Percentiles rank a stretch among this genome's conserved stretches.
phyloP scores from a whole-genome alignment of 352 stramenopile genomes.

The Aphanomyces astaci region DNA sequence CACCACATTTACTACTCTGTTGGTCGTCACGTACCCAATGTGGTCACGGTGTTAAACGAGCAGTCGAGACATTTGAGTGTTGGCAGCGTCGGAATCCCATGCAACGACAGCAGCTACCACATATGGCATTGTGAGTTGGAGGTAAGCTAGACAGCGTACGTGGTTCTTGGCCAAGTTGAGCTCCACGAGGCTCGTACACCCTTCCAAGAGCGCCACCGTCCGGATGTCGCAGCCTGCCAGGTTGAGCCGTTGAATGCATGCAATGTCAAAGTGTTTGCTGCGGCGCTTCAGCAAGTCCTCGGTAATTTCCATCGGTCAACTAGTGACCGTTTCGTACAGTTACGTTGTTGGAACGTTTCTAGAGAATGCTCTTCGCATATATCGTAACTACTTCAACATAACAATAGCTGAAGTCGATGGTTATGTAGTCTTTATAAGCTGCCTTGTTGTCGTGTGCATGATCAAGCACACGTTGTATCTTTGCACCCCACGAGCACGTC shows the following conservation, averaged over 20 bases:
- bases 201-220: conserved; percentile 34
- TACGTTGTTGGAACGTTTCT: no score
- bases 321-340: neutral
- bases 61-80: conserved; percentile 42
- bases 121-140: neutral
- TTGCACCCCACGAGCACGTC: conserved; percentile 64
- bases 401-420: no score
- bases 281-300: conserved; percentile 55
- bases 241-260: conserved; percentile 55
- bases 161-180: conserved; percentile 52
- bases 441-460: no score
- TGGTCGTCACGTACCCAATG: conserved; percentile 30
- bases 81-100: conserved; percentile 38
- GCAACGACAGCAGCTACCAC: conserved; percentile 36
- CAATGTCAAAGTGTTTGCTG: conserved; percentile 69
- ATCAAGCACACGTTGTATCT: neutral
- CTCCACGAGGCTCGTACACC: conserved; percentile 44
- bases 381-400: no score
- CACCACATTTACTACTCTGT: neutral
- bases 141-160: conserved; percentile 30
- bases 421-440: no score
- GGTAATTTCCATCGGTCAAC: conserved; percentile 45
- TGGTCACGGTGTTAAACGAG: conserved; percentile 39
- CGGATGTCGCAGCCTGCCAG: conserved; percentile 40
- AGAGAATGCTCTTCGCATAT: no score